These are phyloP conservation scores for Paramyrothecium roridum DNA, from an alignment of 2,329 filamentous ascomycete genomes.

Conservation along the genomic window DNA sequence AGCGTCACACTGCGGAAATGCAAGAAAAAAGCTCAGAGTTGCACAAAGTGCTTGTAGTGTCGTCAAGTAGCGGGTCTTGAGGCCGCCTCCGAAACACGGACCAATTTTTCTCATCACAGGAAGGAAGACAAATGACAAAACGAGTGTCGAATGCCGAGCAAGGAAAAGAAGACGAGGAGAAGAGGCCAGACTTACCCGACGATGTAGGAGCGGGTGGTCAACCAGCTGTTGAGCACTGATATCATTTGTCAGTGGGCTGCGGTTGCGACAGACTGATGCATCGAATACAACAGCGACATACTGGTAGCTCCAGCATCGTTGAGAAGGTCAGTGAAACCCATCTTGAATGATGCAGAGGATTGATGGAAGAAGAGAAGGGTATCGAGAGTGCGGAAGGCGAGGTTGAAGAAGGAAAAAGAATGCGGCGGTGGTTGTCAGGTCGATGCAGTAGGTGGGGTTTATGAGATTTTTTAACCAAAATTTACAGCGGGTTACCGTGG, in stretches of 20 bases:
- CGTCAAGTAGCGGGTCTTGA: slow-evolving; percentile 88
- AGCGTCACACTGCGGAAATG: background rate
- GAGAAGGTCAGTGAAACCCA: slow-evolving; percentile 69
- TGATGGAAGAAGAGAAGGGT: slow-evolving; percentile 15
- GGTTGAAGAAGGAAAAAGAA: slow-evolving; percentile 24
- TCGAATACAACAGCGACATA: slow-evolving; percentile 26
- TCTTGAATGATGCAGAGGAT: slow-evolving; percentile 38
- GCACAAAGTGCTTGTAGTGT: slow-evolving; percentile 68
- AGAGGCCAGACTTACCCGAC: slow-evolving; percentile 62
- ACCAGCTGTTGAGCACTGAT: slow-evolving; percentile 68
- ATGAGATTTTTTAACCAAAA: slow-evolving; percentile 34
- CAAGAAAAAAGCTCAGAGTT: slow-evolving; percentile 62
- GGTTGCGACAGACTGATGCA: slow-evolving; percentile 18
- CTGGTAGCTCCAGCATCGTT: slow-evolving; percentile 59
- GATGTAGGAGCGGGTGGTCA: slow-evolving; percentile 76
- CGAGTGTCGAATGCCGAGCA: background rate
- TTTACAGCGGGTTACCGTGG: slow-evolving; percentile 20
- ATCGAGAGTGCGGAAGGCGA: slow-evolving; percentile 24
- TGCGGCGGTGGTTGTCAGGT: slow-evolving; percentile 28
- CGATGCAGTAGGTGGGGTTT: slow-evolving; percentile 37
- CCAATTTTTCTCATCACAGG: slow-evolving; percentile 81
- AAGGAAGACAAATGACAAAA: slow-evolving; percentile 3
- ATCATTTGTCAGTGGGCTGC: slow-evolving; percentile 29
- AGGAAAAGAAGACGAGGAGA: background rate
- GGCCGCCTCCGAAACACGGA: slow-evolving; percentile 92